A percentile compares a stretch with the other conserved stretches of the same genome.
phyloP scores from a whole-genome alignment of 768 basidiomycete genomes.

The Cantharellus anzutake region DNA sequence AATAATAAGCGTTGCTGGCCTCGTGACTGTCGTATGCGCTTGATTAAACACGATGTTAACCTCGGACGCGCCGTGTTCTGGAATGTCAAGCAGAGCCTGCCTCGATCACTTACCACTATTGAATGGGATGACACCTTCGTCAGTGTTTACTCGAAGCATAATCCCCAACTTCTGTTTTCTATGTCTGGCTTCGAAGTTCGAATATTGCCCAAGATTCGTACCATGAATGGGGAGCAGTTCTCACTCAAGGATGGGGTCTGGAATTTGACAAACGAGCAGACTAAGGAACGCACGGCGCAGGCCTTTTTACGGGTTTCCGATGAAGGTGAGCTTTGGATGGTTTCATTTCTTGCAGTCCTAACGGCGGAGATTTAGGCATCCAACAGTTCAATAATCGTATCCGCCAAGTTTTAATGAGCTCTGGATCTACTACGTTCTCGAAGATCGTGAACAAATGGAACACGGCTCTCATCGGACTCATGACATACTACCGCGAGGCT shows the following conservation, averaged over 20 bases:
- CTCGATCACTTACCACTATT: slow-evolving; percentile 89
- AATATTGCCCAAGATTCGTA: slow-evolving; percentile 89
- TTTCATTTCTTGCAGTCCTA: not conserved
- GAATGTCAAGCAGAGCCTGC: slow-evolving; percentile 96
- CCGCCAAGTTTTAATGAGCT: slow-evolving; percentile 92
- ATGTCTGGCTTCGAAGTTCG: slow-evolving; percentile 99
- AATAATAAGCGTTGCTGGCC: slow-evolving; percentile 99
- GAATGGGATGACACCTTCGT: slow-evolving; percentile 99
- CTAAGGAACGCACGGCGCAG: slow-evolving; percentile 93
- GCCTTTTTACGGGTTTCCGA: slow-evolving; percentile 97
- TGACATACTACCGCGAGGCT: slow-evolving; percentile 97
- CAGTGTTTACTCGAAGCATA: slow-evolving; percentile 93
- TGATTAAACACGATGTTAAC: slow-evolving; percentile 99
- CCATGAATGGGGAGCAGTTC: slow-evolving; percentile 91
- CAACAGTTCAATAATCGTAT: slow-evolving; percentile 98
- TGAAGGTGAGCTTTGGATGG: slow-evolving; percentile 33
- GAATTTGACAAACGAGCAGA: slow-evolving; percentile 94
- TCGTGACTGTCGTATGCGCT: slow-evolving; percentile 93
- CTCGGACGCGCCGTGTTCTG: slow-evolving; percentile 95
- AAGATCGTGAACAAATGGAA: slow-evolving; percentile 99
- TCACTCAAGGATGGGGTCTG: slow-evolving; percentile 91
- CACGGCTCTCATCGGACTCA: slow-evolving; percentile 82
- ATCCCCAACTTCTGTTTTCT: slow-evolving; percentile 92
- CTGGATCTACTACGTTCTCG: slow-evolving; percentile 94
- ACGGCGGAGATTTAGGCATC: slow-evolving; percentile 32